Percentiles rank a stretch among this genome's conserved stretches.
phyloP scores from a whole-genome alignment of 495 filamentous ascomycete species.

The Tuber calosporum region DNA sequence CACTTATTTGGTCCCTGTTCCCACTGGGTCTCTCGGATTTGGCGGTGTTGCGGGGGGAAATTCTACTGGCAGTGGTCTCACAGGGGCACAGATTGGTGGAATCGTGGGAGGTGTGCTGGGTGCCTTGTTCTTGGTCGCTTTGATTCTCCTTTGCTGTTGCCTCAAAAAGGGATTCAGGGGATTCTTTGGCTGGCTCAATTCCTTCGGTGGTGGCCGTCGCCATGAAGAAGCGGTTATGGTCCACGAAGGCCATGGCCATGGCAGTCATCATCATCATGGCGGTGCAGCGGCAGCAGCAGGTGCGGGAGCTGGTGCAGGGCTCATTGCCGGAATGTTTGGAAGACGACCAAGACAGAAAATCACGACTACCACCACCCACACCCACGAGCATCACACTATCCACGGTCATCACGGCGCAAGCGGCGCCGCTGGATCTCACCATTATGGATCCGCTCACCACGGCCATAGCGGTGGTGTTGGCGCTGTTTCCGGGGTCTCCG shows the following conservation, averaged over 20 bases:
- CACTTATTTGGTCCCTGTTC: constrained; percentile 36
- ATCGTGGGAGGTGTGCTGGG: constrained; percentile 41
- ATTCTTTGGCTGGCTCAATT: constrained; percentile 34
- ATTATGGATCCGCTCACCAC: constrained; percentile 6
- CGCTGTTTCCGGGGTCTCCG: constrained; percentile 4
- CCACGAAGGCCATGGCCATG: constrained; percentile 17
- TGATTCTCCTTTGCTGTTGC: constrained; percentile 40
- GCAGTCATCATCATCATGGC: constrained; percentile 18
- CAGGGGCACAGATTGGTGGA: constrained; percentile 40
- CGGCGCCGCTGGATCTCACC: constrained; percentile 4
- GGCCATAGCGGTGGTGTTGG: background rate
- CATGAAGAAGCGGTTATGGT: constrained; percentile 21
- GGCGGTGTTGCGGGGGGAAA: constrained; percentile 29
- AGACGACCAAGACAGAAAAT: constrained; percentile 24
- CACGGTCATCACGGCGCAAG: constrained; percentile 3
- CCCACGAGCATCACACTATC: constrained; percentile 25
- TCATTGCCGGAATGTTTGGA: constrained; percentile 34
- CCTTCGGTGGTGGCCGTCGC: constrained; percentile 13
- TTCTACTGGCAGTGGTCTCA: constrained; percentile 15
- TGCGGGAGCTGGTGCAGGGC: constrained; percentile 24
- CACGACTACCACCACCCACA: constrained; percentile 31
- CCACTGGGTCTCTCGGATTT: constrained; percentile 34
- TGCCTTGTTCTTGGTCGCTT: constrained; percentile 39
- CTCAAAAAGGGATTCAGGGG: constrained; percentile 35
- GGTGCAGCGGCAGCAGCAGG: constrained; percentile 23